Base-by-base conservation (phyloP, 2,329 filamentous ascomycete genomes). In the Nemania sp. region DNA sequence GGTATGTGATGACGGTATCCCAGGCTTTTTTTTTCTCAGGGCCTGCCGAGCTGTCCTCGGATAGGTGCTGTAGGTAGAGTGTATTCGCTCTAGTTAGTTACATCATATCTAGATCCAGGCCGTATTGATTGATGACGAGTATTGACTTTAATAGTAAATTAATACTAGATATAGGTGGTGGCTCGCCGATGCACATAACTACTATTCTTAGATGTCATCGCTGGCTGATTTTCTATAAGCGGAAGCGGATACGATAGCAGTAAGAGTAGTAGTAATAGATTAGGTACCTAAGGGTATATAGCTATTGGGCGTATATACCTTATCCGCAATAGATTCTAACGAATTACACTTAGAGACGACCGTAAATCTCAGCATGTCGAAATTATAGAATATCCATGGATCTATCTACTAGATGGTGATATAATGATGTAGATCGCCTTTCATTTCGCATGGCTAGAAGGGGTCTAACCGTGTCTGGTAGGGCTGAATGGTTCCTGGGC, bases 401-500 rank as follows among this genome's bases (percentile, higher is more conserved):
- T n/a, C n/a, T n/a, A n/a, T n/a, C n/a, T n/a, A n/a, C n/a, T n/a
- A n/a, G n/a, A n/a, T n/a, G n/a, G 10, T 32, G 20, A 22, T 29
- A 43, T 35, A 22, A 38, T 29, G 26, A 47, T 49, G 49, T 15
- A 29, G 26, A 51, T 54, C 35, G 24, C 49, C 26, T 57, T 11
- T 29, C 45, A 45, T 45, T 52, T 24, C 10, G 32, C 51, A 38
- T 56, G 18, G 26, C 15, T 13, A 22, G n/a, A 20, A 58, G 13
- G 24, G 18, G 51, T 41, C 49, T 57, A 61, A 68, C 57, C 54
- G 13, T 47, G 57, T 62, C 35, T 64, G 66, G 63, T 71, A 70
- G 67, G 70, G 64, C 70, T 69, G 69, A 71, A 53, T 51, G 26
- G 47, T 51, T 67, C 56, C 47, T 32, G 41, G 43, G 45, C 24